Percentiles rank a stretch among this genome's conserved stretches.
phyloP scores from a whole-genome alignment of 2,329 filamentous ascomycete species.

The Alternaria conjuncta region DNA sequence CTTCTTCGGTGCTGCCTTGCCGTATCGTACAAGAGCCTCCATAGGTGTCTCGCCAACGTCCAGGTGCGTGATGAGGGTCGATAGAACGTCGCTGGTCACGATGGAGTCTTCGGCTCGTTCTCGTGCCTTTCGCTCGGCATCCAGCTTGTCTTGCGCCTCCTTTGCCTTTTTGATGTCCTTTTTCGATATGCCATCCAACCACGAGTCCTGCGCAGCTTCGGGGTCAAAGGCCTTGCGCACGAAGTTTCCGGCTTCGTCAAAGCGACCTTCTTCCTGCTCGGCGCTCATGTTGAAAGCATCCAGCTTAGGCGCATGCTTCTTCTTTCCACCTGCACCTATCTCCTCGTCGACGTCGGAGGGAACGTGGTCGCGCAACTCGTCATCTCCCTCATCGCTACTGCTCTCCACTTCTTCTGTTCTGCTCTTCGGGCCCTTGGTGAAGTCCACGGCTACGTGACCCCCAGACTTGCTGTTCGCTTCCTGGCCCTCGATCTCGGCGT shows the following conservation, averaged over 20 bases:
- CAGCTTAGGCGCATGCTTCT: constrained; percentile 89
- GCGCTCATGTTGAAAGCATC: constrained; percentile 94
- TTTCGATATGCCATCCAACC: constrained; percentile 91
- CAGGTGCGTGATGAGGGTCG: constrained; percentile 72
- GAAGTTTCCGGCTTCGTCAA: constrained; percentile 90
- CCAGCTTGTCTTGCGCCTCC: constrained; percentile 84
- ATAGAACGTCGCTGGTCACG: constrained; percentile 75
- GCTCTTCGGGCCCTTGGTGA: constrained; percentile 53
- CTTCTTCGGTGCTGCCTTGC: constrained; percentile 62
- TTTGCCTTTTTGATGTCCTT: constrained; percentile 90
- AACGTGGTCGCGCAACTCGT: constrained; percentile 71
- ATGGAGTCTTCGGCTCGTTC: constrained; percentile 77
- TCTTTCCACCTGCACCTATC: constrained; percentile 86
- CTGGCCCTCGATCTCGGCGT: constrained; percentile 78
- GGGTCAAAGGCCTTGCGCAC: constrained; percentile 88
- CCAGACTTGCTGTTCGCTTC: constrained; percentile 75
- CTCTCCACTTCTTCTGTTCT: constrained; percentile 68
- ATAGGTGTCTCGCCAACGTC: constrained; percentile 84
- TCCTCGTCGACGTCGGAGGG: constrained; percentile 80
- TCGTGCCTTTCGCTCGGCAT: constrained; percentile 74
- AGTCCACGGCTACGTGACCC: constrained; percentile 67
- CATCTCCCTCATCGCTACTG: constrained; percentile 63
- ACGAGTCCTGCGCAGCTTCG: constrained; percentile 87
- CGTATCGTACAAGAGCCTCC: constrained; percentile 84
- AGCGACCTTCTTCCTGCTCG: constrained; percentile 91